Base-by-base conservation (phyloP, 2,329 filamentous ascomycete genomes). In the Colletotrichum filicis region DNA sequence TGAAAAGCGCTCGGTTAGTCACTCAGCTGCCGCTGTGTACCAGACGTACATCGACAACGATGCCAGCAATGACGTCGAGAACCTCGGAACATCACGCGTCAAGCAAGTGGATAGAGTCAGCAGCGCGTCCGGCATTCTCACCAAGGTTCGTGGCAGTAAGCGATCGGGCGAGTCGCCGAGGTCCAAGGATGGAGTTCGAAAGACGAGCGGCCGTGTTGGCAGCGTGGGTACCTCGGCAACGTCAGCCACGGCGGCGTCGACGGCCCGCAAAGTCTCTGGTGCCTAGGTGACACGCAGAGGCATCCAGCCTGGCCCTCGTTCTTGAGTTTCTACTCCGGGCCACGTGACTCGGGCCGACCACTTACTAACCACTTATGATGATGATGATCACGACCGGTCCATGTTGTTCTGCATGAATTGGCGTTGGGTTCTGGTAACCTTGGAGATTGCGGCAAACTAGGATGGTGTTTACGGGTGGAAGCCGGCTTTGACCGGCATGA, bases 1-100 rank as follows among this genome's bases (percentile, higher is more conserved):
- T 62, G 90, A 91, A 70, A 93, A 91, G 84, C 88, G 94, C 60
- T 93, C 94, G 0, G 89, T 93, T 69, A 95, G 93, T 81, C 93
- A 95, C 81, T 94, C 92, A 3, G 92, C 93, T 14, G 93, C 93
- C 0, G 92, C 92, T 3, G 91, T 90, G 71, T 92, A 91, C 77
- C 86, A 87, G 46, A 83, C 89, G 46, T 74, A 69, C 28, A 88
- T 92, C 68, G 91, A 93, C 77, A 92, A 93, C 75, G 91, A 92
- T 76, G 88, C 91, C 14, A 92, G 90, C 24, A 90, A 93, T 73
- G 93, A 95, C 76, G 88, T 90, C 12, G 93, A 95, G 80, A 95
- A 95, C 77, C 88, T 92, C 80, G 91, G 91, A 37, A 82, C 85
- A 28, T 82, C 86, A 37, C 90, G 91, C 74, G 87, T 88, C 55